Base-by-base conservation (phyloP, 2,329 filamentous ascomycete species). In the Neonectria magnoliae region DNA sequence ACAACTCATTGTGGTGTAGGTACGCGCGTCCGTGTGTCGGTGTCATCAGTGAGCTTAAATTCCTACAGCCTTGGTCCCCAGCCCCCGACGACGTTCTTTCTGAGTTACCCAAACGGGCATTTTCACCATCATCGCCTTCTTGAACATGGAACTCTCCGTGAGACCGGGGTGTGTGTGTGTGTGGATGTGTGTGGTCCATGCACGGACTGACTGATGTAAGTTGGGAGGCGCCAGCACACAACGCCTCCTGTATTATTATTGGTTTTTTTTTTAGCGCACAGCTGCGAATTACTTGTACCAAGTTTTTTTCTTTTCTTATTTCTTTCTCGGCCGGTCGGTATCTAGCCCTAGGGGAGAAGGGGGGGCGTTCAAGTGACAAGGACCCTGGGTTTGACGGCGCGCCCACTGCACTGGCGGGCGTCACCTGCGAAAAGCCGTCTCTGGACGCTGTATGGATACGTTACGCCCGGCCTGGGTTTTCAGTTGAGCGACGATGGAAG, bases 391-490 rank as follows among this genome's bases (percentile, higher is more conserved):
- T 52, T 51, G 36, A 47, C 36, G 47, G 45, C 29, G 14, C 29
- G 20, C 27, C 45, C 47, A 51, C 20, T 54, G n/a, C 38, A 5
- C 8, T 38, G 53, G 38, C 53, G 52, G 38, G 16, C 53, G 27
- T 18, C 38, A 22, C 20, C 29, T 29, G 44, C 16, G 56, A 57
- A 52, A 45, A 53, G 18, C 45, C 45, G 41, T 45, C 38, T 38
- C 29, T 42, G 29, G 18, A 22, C 11, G 38, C 38, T 42, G 38
- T 20, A 20, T 20, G 38, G 38, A 10, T 42, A 42, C 38, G 38
- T 42, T 42, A 44, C 51, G 57, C 50, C 29, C 57, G 57, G 11
- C 50, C 57, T 60, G 57, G 38, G 51, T 47, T 55, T 60, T 54
- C 51, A 54, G 57, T 55, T 60, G 50, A 42, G 50, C 38, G 29